Conservation (phyloP, 768 basidiomycete genomes). For the Stropharia rugosoannulata region DNA sequence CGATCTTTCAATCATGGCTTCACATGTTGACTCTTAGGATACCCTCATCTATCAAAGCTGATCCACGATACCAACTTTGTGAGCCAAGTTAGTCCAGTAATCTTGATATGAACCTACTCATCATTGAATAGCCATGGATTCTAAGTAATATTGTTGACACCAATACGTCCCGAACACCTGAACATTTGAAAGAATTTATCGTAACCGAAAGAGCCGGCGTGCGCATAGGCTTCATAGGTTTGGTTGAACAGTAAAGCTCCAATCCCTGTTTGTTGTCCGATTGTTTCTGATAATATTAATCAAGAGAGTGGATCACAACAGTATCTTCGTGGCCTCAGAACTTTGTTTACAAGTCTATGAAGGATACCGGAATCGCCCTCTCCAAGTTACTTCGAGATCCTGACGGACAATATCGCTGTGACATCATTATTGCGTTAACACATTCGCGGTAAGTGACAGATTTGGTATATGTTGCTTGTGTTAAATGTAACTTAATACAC, state of each 20-base stretch:
- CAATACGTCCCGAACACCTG: conserved; percentile 61
- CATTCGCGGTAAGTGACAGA: conserved; percentile 59
- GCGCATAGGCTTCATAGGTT: conserved; percentile 78
- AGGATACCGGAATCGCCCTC: conserved; percentile 65
- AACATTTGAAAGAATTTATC: conserved; percentile 56
- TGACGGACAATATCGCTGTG: conserved; percentile 65
- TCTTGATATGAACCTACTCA: background rate
- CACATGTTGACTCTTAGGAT: conserved; percentile 16
- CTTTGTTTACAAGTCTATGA: conserved; percentile 79
- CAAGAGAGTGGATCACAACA: conserved; percentile 87
- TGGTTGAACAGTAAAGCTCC: conserved; percentile 72
- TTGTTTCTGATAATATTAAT: background rate
- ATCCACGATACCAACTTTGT: conserved; percentile 76
- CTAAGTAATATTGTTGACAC: conserved; percentile 84
- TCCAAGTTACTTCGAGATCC: conserved; percentile 76
- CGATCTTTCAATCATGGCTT: background rate
- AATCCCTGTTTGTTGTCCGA: background rate
- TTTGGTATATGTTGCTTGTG: too few species aligned
- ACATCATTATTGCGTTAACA: conserved; percentile 83
- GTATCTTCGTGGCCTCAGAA: conserved; percentile 83
- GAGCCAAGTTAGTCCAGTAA: conserved; percentile 23
- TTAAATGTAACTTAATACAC: too few species aligned
- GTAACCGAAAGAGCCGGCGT: conserved; percentile 71
- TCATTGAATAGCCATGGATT: conserved; percentile 72
- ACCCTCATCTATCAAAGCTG: conserved; percentile 49